Conservation (phyloP, 2,329 filamentous ascomycete species). For the Torrubiellomyces zombiae region DNA sequence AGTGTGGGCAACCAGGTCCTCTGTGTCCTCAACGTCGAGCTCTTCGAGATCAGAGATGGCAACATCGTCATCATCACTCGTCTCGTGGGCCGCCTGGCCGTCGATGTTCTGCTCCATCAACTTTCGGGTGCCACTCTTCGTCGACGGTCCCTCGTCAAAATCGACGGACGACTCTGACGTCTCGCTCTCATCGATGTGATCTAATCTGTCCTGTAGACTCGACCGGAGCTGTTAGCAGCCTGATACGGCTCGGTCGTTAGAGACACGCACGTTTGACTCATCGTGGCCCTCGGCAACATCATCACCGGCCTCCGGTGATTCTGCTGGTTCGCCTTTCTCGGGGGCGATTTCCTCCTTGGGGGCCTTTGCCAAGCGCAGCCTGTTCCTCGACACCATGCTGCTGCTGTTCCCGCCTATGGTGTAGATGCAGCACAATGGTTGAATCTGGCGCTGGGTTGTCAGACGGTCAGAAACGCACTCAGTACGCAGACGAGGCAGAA, state of each 20-base stretch:
- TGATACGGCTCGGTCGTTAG: background rate
- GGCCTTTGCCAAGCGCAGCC: conserved; percentile 36
- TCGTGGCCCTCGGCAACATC: conserved; percentile 17
- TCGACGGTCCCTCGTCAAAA: conserved; percentile 40
- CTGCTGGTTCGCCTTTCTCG: conserved; percentile 35
- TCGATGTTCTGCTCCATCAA: conserved; percentile 16
- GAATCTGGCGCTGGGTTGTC: conserved; percentile 2
- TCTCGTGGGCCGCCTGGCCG: conserved; percentile 44
- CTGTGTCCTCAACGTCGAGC: conserved; percentile 59
- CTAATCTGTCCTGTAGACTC: background rate
- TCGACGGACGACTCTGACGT: conserved; percentile 56
- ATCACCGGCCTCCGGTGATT: conserved; percentile 25
- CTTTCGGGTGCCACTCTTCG: conserved; percentile 18
- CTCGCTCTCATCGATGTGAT: conserved; percentile 40
- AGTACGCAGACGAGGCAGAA: too few relatives aligned
- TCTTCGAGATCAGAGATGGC: conserved; percentile 77
- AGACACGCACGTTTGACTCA: conserved; percentile 10
- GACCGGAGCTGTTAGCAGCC: background rate
- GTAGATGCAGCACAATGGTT: conserved; percentile 1
- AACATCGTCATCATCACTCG: conserved; percentile 73
- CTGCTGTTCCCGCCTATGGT: background rate
- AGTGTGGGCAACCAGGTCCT: conserved; percentile 78
- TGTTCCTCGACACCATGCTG: conserved; percentile 27
- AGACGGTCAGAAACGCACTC: too few relatives aligned
- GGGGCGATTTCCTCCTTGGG: conserved; percentile 39